These are phyloP conservation scores for Sugiyamaella floridensis DNA, from an alignment of 805 yeast genomes.

Conservation along the genomic window DNA sequence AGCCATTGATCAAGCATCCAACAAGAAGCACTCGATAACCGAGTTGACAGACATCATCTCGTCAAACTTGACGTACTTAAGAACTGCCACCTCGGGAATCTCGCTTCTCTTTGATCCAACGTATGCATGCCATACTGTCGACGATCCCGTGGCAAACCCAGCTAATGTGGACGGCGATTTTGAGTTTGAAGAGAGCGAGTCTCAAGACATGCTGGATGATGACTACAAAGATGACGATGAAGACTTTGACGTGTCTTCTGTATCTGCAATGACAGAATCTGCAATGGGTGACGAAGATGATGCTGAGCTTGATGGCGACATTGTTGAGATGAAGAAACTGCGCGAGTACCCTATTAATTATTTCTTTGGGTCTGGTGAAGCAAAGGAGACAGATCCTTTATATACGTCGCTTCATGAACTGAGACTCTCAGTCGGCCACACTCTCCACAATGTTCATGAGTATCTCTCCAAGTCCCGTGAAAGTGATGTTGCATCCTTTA, in stretches of 20 bases:
- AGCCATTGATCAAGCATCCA: slow-evolving; percentile 22
- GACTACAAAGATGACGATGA: slow-evolving; percentile 27
- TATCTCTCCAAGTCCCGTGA: slow-evolving; percentile 44
- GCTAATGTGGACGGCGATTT: slow-evolving; percentile 21
- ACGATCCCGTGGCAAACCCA: not conserved
- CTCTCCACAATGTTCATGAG: slow-evolving; percentile 51
- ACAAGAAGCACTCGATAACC: slow-evolving; percentile 27
- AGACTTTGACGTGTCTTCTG: not conserved
- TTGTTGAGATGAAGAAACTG: slow-evolving; percentile 45
- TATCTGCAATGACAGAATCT: not conserved
- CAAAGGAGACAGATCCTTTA: slow-evolving; percentile 31
- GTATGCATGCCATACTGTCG: not conserved
- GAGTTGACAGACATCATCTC: slow-evolving; percentile 47
- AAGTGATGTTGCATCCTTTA: slow-evolving; percentile 59
- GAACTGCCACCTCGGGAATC: slow-evolving; percentile 60
- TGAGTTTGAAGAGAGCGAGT: slow-evolving; percentile 19
- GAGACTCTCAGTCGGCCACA: slow-evolving; percentile 53
- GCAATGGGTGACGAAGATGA: slow-evolving; percentile 11
- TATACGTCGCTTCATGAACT: slow-evolving; percentile 52
- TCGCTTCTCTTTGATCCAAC: slow-evolving; percentile 65
- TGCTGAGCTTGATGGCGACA: slow-evolving; percentile 31
- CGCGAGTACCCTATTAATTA: slow-evolving; percentile 60
- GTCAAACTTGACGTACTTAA: slow-evolving; percentile 48
- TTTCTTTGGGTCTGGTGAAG: slow-evolving; percentile 46
- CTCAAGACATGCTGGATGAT: slow-evolving; percentile 21